phyloP scores from a whole-genome alignment of 345 rosid genomes.

The Camelina hispida region DNA sequence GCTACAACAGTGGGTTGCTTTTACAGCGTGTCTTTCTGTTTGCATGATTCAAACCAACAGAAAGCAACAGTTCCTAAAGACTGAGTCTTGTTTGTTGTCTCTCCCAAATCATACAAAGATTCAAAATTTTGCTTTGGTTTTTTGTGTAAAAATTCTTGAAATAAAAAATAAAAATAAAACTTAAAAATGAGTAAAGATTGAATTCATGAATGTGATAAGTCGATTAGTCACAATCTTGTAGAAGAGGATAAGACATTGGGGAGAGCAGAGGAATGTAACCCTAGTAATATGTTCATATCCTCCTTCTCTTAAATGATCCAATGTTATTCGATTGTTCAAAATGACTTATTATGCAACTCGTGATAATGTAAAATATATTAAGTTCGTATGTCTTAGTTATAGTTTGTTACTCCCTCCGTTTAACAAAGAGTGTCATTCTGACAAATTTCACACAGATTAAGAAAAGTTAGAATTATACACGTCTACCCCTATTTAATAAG shows the following conservation, averaged over 20 bases:
- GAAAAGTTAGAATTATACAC: too few relatives aligned
- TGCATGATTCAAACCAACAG: constrained; percentile 8
- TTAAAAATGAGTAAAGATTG: not conserved
- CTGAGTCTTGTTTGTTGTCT: constrained; percentile 29
- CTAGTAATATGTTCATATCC: not conserved
- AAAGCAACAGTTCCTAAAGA: constrained; percentile 31
- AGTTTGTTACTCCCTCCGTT: too few relatives aligned
- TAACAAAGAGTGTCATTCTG: too few relatives aligned
- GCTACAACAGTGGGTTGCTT: constrained; percentile 29
- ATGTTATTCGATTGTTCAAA: too few relatives aligned
- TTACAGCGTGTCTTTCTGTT: constrained; percentile 39
- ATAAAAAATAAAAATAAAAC: not conserved
- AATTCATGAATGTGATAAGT: constrained; percentile 1
- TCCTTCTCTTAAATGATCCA: not conserved
- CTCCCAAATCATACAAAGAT: constrained; percentile 15
- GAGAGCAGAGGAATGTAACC: constrained; percentile 14
- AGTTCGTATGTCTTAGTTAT: not conserved
- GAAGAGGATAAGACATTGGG: not conserved
- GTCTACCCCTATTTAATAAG: too few relatives aligned
- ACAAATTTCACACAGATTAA: too few relatives aligned
- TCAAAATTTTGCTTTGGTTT: constrained; percentile 23
- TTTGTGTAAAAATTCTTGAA: not conserved
- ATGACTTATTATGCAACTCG: not conserved
- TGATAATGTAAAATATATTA: not conserved
- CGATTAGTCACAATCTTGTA: constrained; percentile 6